These are phyloP conservation scores for Gamarada debralockiae DNA, from an alignment of 495 filamentous ascomycete species.

Conservation along the genomic window DNA sequence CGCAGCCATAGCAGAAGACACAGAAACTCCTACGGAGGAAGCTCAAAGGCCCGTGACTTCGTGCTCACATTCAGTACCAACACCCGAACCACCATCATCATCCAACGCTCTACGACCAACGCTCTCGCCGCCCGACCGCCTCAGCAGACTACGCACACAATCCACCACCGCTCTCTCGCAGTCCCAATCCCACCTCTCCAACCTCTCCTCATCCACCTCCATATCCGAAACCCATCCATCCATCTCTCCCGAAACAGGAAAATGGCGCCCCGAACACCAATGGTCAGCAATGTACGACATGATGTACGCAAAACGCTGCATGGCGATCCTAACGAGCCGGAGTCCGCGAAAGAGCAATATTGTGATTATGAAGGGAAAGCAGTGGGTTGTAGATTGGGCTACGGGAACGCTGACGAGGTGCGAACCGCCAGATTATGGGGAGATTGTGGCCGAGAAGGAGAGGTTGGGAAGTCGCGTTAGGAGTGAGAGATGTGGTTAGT, in stretches of 20 bases:
- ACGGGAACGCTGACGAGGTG: constrained; percentile 39
- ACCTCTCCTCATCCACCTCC: neutral
- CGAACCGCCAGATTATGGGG: constrained; percentile 30
- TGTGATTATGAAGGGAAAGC: constrained; percentile 39
- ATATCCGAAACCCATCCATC: constrained; percentile 6
- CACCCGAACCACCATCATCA: too few species aligned
- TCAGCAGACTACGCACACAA: too few species aligned
- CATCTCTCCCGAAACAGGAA: constrained; percentile 29
- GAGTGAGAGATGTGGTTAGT: too few species aligned
- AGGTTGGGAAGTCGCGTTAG: too few species aligned
- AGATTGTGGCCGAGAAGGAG: constrained; percentile 3
- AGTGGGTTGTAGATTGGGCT: constrained; percentile 45
- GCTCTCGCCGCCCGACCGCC: too few species aligned
- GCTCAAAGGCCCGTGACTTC: too few species aligned
- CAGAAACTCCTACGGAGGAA: neutral
- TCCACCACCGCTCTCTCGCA: too few species aligned
- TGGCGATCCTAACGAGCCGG: constrained; percentile 42
- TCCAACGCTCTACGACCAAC: too few species aligned
- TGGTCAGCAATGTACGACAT: constrained; percentile 47
- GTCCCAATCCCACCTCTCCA: neutral
- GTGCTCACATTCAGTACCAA: too few species aligned
- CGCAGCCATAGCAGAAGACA: neutral
- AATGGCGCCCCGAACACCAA: constrained; percentile 45
- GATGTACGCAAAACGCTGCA: constrained; percentile 50
- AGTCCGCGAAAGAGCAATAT: constrained; percentile 42